Base-by-base conservation (phyloP, 495 filamentous ascomycete genomes). In the Rhypophila decipiens region DNA sequence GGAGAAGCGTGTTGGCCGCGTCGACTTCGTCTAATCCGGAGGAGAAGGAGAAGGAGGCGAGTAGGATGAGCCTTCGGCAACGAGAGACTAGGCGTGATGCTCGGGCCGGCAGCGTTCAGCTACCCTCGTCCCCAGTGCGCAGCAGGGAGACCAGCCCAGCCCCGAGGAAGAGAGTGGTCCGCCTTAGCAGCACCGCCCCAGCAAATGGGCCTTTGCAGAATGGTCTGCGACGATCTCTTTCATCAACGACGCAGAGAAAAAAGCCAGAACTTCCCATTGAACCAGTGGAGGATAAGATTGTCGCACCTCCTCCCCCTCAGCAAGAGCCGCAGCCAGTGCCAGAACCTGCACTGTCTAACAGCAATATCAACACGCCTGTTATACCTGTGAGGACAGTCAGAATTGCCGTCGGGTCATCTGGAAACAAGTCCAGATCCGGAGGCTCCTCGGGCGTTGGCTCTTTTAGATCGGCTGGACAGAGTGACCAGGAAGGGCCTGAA, bases 291-390 rank as follows among this genome's bases (percentile, higher is more conserved):
- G 63, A 65, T 20, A 63, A 67, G 24, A 57, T 59, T 39, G 56
- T 45, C 12, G n/a, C n/a, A n/a, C 39, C 44, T 18, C 44, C 24
- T 19, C 34, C 48, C 13, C 44, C 29, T 9, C 50, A 61, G 21
- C 67, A 52, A 42, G 58, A 69, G 17, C 57, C 52, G 15, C 44
- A 29, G 1, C 37, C 31, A 8, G 46, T 50, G 23, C n/a, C 42
- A 7, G 49, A 44, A 9, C 27, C 37, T 29, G 35, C 47, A 13
- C 7, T 31, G 7, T 7, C 7, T 13, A 7, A 7, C 4, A 34
- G 40, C 22, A 79, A 86, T 50, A 70, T 84, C 27, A 84, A 81
- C 47, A 89, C 86, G 11, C 86, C 86, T 2, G 80, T 80, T 0
- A 76, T 82, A 21, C 70, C 78, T 44, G 70, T 74, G 11, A 75